phyloP scores from a whole-genome alignment of 2,329 filamentous ascomycete genomes.

The Ophiostoma ulmi region DNA sequence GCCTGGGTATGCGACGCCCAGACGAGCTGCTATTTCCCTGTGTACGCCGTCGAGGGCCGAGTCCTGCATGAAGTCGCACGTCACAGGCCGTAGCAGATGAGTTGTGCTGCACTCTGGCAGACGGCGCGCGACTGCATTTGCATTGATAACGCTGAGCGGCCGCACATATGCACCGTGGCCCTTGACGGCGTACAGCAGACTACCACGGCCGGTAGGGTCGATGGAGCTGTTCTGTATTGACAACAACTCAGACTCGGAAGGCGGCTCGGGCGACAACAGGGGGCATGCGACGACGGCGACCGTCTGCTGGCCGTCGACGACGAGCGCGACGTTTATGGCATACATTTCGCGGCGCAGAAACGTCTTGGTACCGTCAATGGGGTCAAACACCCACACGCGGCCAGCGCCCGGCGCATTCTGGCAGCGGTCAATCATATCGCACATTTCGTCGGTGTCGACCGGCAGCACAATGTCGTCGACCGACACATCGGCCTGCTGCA shows the following conservation, averaged over 20 bases:
- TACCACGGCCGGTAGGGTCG: constrained; percentile 42
- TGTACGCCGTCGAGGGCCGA: constrained; percentile 48
- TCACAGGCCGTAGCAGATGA: constrained; percentile 40
- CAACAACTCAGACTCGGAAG: constrained; percentile 40
- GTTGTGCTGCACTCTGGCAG: not conserved
- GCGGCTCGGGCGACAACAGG: constrained; percentile 37
- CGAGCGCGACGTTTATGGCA: constrained; percentile 52
- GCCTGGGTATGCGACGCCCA: constrained; percentile 43
- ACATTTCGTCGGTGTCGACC: constrained; percentile 42
- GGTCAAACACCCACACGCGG: constrained; percentile 55
- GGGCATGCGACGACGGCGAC: constrained; percentile 48
- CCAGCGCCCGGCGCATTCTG: constrained; percentile 37
- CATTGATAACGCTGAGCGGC: constrained; percentile 32
- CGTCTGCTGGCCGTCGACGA: constrained; percentile 47
- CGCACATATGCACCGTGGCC: constrained; percentile 47
- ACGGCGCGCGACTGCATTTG: constrained; percentile 17
- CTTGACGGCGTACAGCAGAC: constrained; percentile 47
- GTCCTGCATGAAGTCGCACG: constrained; percentile 43
- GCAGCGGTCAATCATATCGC: constrained; percentile 50
- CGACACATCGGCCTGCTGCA: constrained; percentile 34
- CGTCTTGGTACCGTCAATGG: constrained; percentile 56
- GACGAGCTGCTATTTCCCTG: constrained; percentile 39
- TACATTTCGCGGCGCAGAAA: constrained; percentile 52
- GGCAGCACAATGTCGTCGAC: constrained; percentile 33
- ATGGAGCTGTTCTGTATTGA: constrained; percentile 43